Conservation (phyloP, 345 rosid genomes). For the Gossypium raimondii region DNA sequence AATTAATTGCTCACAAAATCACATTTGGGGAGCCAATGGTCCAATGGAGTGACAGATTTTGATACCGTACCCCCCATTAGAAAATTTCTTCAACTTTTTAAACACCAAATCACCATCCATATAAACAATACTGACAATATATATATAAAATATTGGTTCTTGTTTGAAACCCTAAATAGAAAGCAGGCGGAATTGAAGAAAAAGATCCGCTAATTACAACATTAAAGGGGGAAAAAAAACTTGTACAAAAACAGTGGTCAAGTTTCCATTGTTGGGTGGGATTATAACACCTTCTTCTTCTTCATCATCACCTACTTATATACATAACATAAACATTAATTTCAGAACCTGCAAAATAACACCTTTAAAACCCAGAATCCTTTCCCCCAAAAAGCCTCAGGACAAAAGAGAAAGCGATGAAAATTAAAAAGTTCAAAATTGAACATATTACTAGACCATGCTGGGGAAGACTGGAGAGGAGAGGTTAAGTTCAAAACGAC, state of each 20-base stretch:
- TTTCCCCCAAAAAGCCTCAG: neutral
- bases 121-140: neutral
- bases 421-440: neutral
- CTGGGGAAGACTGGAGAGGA: neutral
- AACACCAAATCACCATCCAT: neutral
- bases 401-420: neutral
- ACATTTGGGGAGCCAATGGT: neutral
- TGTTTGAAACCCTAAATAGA: neutral
- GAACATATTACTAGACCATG: neutral
- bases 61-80: neutral
- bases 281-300: neutral
- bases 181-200: neutral
- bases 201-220: neutral
- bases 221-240: too few species aligned
- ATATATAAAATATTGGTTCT: neutral
- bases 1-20: neutral
- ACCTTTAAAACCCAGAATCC: neutral
- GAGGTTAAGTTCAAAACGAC: constrained; percentile 35
- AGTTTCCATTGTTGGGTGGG: neutral
- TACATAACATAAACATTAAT: neutral
- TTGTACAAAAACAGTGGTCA: constrained; percentile 6
- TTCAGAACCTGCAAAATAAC: neutral
- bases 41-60: constrained; percentile 3
- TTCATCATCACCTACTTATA: neutral
- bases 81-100: neutral